Evolutionary conservation across 2,329 filamentous ascomycete species (phyloP).

Genomic region (Epichloe bromicola): DNA sequence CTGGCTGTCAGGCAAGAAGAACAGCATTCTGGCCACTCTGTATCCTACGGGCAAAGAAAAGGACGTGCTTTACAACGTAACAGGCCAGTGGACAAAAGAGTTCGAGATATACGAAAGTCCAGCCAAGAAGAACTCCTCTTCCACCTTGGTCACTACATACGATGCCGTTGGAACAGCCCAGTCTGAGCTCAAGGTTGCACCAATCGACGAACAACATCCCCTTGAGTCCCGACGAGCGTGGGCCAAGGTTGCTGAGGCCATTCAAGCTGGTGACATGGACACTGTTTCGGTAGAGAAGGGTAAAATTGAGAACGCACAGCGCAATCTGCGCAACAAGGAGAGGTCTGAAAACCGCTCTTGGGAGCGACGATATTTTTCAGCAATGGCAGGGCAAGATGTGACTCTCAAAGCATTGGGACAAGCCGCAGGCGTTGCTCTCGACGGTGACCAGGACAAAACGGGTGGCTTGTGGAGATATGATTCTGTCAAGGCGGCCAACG

Average conservation of each 20-base stretch:
- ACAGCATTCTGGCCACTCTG: constrained; percentile 66
- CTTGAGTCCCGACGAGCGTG: constrained; percentile 83
- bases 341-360: constrained; percentile 62
- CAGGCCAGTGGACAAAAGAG: constrained; percentile 80
- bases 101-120: constrained; percentile 64
- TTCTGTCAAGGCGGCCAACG: constrained; percentile 29
- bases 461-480: constrained; percentile 49
- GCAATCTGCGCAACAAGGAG: constrained; percentile 59
- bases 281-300: constrained; percentile 64
- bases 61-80: constrained; percentile 64
- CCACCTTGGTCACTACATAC: constrained; percentile 44
- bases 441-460: constrained; percentile 47
- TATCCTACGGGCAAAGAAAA: constrained; percentile 60
- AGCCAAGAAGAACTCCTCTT: constrained; percentile 34
- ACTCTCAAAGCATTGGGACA: constrained; percentile 32
- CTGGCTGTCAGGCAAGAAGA: constrained; percentile 94
- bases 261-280: constrained; percentile 75
- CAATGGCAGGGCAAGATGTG: constrained; percentile 30
- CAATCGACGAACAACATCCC: constrained; percentile 68
- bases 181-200: constrained; percentile 57
- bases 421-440: constrained; percentile 31
- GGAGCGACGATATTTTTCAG: constrained; percentile 73
- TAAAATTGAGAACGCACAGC: constrained; percentile 82
- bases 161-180: constrained; percentile 43
- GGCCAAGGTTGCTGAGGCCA: constrained; percentile 71